Conservation (phyloP, 768 basidiomycete genomes). For the Leccinum olivaceopallidum region DNA sequence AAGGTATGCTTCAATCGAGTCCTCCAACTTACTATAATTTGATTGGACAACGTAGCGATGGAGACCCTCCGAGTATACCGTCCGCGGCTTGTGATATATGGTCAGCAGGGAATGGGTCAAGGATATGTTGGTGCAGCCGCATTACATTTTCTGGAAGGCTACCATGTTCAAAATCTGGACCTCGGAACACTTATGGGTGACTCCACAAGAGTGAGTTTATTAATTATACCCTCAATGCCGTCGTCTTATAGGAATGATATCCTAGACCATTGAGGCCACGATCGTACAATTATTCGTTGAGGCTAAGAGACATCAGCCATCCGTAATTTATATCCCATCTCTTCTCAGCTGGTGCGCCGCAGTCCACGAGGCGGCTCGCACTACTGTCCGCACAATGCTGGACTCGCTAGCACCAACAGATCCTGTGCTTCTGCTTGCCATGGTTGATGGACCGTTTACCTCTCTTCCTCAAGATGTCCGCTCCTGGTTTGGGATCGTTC, state of each 20-base stretch:
- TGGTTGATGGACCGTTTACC: constrained; percentile 76
- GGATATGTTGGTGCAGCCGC: constrained; percentile 86
- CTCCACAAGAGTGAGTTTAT: constrained; percentile 72
- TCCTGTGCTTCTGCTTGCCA: constrained; percentile 88
- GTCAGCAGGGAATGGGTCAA: constrained; percentile 88
- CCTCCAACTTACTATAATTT: background rate
- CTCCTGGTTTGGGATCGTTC: constrained; percentile 84
- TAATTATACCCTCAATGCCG: background rate
- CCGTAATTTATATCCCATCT: constrained; percentile 92
- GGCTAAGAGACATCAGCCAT: constrained; percentile 95
- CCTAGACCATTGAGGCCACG: constrained; percentile 84
- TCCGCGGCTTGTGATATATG: constrained; percentile 83
- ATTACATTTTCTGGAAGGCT: constrained; percentile 93
- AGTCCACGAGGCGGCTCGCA: constrained; percentile 79
- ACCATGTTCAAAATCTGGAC: constrained; percentile 92
- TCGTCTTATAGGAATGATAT: constrained; percentile 6
- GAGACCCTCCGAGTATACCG: constrained; percentile 89
- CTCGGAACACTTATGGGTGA: constrained; percentile 87
- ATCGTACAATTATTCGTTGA: constrained; percentile 95
- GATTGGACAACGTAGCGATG: constrained; percentile 58
- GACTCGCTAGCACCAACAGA: constrained; percentile 90
- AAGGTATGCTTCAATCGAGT: constrained; percentile 52
- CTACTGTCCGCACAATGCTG: constrained; percentile 87
- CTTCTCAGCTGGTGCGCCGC: constrained; percentile 83
- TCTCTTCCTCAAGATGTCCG: constrained; percentile 80